Percentiles rank a stretch among this genome's conserved stretches.
These are phyloP conservation scores for Ogataea trehalophila DNA, from an alignment of 805 yeast genomes.

Conservation along the genomic window DNA sequence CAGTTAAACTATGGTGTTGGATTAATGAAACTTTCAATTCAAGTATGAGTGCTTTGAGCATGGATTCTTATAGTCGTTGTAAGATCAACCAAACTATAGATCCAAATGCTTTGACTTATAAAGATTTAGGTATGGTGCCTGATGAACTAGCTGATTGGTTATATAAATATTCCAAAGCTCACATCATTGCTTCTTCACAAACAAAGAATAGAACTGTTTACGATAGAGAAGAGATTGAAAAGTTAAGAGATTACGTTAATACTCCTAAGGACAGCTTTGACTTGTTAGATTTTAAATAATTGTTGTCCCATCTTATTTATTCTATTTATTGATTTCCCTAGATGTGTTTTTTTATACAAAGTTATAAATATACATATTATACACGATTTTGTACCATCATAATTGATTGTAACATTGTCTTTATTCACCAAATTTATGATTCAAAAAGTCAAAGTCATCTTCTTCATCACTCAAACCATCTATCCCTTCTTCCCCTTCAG, in stretches of 20 bases:
- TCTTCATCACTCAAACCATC: conserved; percentile 15
- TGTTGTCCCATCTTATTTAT: neutral
- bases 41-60: conserved; percentile 36
- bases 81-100: conserved; percentile 62
- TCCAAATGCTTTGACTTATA: conserved; percentile 55
- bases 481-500: conserved; percentile 11
- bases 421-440: conserved; percentile 9
- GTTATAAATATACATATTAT: neutral
- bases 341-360: neutral
- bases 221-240: conserved; percentile 31
- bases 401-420: too few species aligned
- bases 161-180: conserved; percentile 38
- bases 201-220: conserved; percentile 33
- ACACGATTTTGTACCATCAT: too few species aligned
- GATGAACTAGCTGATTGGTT: conserved; percentile 47
- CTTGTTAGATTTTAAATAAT: conserved; percentile 26
- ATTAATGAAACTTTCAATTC: conserved; percentile 45
- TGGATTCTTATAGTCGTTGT: conserved; percentile 74
- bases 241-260: conserved; percentile 33
- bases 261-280: conserved; percentile 31
- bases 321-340: conserved; percentile 1
- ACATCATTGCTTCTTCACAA: conserved; percentile 32
- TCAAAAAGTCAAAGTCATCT: conserved; percentile 12
- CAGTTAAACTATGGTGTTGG: conserved; percentile 25
- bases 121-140: conserved; percentile 65